Evolutionary conservation across 2,329 filamentous ascomycete genomes (phyloP).

Genomic region (Fusarium redolens): DNA sequence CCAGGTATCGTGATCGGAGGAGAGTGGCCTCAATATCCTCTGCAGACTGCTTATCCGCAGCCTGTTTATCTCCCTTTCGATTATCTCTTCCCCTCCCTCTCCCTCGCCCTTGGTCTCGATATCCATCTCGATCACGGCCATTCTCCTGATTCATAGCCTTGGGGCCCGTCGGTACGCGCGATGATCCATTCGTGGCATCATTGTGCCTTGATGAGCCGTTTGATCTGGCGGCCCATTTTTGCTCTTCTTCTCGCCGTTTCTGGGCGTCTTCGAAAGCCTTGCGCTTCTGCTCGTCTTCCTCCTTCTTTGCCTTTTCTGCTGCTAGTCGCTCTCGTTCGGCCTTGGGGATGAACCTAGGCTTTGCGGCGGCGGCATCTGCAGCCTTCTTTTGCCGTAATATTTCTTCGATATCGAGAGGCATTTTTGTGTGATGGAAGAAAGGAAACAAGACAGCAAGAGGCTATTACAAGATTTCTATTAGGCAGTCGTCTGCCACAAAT

Average conservation of each 20-base stretch:
- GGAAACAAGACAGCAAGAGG: background rate
- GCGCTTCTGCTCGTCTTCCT: constrained; percentile 68
- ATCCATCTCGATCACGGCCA: constrained; percentile 31
- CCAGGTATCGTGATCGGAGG: constrained; percentile 87
- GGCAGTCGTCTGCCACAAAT: background rate
- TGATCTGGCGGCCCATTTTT: constrained; percentile 49
- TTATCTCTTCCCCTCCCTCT: constrained; percentile 51
- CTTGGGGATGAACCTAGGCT: constrained; percentile 89
- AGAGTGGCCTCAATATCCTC: constrained; percentile 79
- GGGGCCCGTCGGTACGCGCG: constrained; percentile 75
- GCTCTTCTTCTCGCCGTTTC: constrained; percentile 75
- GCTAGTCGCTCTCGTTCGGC: constrained; percentile 84
- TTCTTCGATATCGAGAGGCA: constrained; percentile 82
- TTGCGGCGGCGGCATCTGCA: constrained; percentile 83
- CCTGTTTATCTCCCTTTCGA: constrained; percentile 52
- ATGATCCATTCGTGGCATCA: constrained; percentile 40
- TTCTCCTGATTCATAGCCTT: constrained; percentile 69
- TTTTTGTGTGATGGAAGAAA: constrained; percentile 21
- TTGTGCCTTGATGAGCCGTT: constrained; percentile 44
- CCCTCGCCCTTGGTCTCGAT: constrained; percentile 18
- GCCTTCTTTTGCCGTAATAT: constrained; percentile 87
- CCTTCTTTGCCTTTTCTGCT: constrained; percentile 79
- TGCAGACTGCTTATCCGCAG: constrained; percentile 54
- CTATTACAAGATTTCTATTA: background rate
- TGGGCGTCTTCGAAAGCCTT: constrained; percentile 70